A percentile compares a stretch with the other conserved stretches of the same genome.
Conservation (phyloP, 2,329 filamentous ascomycete species). For the Hypomyces perniciosus region DNA sequence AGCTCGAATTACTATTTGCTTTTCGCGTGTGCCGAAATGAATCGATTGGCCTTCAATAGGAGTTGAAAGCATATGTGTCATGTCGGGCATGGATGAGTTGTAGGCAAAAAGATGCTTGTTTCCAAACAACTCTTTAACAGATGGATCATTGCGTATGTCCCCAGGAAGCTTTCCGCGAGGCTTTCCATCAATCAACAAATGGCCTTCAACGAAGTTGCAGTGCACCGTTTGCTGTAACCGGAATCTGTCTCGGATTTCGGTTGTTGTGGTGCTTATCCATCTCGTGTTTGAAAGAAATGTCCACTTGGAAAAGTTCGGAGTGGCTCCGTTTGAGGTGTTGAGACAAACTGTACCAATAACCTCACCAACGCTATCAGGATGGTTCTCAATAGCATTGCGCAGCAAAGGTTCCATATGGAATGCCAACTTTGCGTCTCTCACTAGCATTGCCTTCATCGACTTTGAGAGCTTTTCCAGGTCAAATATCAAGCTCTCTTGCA, state of each 20-base stretch:
- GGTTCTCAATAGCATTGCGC: neutral
- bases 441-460: constrained; percentile 12
- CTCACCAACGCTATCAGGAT: neutral
- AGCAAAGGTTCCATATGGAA: constrained; percentile 5
- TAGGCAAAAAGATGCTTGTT: constrained; percentile 44
- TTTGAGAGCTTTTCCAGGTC: constrained; percentile 12
- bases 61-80: constrained; percentile 41
- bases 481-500: constrained; percentile 22
- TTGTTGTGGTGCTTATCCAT: neutral
- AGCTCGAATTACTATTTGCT: constrained; percentile 20
- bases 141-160: constrained; percentile 37
- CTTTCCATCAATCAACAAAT: constrained; percentile 31
- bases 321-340: too few species aligned
- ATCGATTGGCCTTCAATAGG: constrained; percentile 26
- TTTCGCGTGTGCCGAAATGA: constrained; percentile 28
- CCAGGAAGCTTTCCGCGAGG: constrained; percentile 43
- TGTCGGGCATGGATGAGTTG: constrained; percentile 46
- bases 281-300: neutral
- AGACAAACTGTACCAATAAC: neutral
- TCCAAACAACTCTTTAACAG: constrained; percentile 48
- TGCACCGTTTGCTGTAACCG: constrained; percentile 20
- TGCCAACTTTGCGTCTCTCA: constrained; percentile 16
- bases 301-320: neutral
- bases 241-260: neutral
- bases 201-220: constrained; percentile 28